phyloP scores from a whole-genome alignment of 2,329 filamentous ascomycete genomes.

The Capronia coronata region DNA sequence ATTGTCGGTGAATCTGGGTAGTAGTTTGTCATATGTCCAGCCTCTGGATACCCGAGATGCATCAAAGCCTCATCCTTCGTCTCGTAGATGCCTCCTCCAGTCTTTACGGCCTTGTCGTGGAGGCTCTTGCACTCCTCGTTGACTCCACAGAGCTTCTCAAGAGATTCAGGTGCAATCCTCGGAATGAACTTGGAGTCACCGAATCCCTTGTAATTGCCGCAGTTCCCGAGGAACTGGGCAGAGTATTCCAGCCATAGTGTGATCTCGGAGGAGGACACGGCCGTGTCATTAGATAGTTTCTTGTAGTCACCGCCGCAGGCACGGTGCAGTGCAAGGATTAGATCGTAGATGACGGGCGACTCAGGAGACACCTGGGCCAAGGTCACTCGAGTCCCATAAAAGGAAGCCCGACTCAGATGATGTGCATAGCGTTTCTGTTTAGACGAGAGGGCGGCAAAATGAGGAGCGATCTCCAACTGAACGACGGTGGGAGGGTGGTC shows the following conservation, averaged over 20 bases:
- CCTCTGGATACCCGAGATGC: slow-evolving; percentile 68
- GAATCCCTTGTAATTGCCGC: slow-evolving; percentile 81
- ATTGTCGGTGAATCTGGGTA: slow-evolving; percentile 71
- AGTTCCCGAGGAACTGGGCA: slow-evolving; percentile 71
- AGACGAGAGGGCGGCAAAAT: slow-evolving; percentile 63
- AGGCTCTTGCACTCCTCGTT: slow-evolving; percentile 55
- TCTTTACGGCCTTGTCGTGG: slow-evolving; percentile 57
- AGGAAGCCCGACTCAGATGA: slow-evolving; percentile 69
- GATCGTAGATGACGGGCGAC: slow-evolving; percentile 72
- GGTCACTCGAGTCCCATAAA: slow-evolving; percentile 70
- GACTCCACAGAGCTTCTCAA: slow-evolving; percentile 58
- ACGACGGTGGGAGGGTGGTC: slow-evolving; percentile 87
- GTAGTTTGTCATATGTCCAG: slow-evolving; percentile 73
- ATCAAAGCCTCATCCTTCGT: slow-evolving; percentile 58
- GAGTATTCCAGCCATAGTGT: slow-evolving; percentile 69
- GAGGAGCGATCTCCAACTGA: slow-evolving; percentile 80
- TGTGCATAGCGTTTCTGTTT: slow-evolving; percentile 86
- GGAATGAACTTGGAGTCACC: slow-evolving; percentile 81
- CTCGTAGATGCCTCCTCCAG: slow-evolving; percentile 63
- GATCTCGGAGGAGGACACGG: slow-evolving; percentile 58
- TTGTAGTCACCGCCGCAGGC: slow-evolving; percentile 64
- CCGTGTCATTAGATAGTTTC: slow-evolving; percentile 57
- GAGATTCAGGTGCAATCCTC: slow-evolving; percentile 56
- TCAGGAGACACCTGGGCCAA: slow-evolving; percentile 75
- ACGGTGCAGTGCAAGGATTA: slow-evolving; percentile 68